Percentiles rank a stretch among this genome's conserved stretches.
Conservation (phyloP, 768 basidiomycete species). For the Termitomyces sp. region DNA sequence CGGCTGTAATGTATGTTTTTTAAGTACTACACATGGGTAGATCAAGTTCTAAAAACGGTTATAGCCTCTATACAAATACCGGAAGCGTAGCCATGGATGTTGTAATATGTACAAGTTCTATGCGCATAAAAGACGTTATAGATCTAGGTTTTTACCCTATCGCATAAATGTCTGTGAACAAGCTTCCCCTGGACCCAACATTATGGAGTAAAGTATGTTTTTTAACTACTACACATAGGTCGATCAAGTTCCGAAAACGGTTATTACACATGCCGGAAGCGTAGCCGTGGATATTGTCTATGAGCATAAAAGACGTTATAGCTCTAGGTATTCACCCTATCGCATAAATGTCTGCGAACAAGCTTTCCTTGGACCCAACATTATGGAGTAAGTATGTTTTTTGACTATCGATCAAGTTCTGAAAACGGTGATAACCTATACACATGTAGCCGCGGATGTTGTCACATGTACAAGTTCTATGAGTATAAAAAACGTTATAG, state of each 20-base stretch:
- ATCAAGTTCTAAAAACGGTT: background rate
- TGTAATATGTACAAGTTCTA: too few species aligned
- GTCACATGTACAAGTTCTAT: too few species aligned
- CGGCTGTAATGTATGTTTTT: conserved; percentile 7
- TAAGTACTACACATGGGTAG: background rate
- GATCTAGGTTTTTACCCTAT: background rate
- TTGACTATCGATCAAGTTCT: too few species aligned
- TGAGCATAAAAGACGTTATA: background rate
- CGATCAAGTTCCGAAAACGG: too few species aligned
- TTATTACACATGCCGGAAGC: too few species aligned
- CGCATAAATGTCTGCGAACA: background rate
- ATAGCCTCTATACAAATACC: background rate
- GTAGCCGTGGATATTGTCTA: background rate
- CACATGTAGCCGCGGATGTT: too few species aligned
- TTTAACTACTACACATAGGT: too few species aligned
- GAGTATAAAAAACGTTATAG: background rate
- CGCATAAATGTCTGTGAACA: background rate
- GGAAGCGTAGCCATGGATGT: background rate
- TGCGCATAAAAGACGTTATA: background rate
- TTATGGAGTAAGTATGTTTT: too few species aligned
- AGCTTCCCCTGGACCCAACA: conserved; percentile 15
- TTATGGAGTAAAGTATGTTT: too few species aligned
- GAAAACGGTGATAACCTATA: too few species aligned
- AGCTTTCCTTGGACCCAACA: conserved; percentile 15
- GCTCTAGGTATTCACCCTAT: background rate